A percentile compares a stretch with the other conserved stretches of the same genome.
phyloP scores from a whole-genome alignment of 306 rosid species.

The Glycyrrhiza uralensis region DNA sequence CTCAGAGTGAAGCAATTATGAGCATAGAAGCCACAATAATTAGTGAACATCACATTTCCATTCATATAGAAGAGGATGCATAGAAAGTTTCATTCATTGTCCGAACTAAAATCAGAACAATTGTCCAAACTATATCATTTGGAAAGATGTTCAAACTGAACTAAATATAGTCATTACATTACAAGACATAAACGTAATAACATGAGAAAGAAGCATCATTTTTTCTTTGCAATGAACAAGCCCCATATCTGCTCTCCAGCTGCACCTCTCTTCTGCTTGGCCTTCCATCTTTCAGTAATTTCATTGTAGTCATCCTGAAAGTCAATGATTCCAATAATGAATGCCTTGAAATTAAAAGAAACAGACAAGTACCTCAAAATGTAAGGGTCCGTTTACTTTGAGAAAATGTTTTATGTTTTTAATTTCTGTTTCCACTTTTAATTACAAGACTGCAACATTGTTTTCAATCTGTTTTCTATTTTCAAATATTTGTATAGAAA shows the following conservation, averaged over 20 bases:
- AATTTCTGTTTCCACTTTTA: background rate
- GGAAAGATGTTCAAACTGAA: background rate
- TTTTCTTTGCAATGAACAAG: constrained; percentile 72
- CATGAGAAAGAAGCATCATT: constrained; percentile 29
- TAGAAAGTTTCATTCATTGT: background rate
- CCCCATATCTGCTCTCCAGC: constrained; percentile 70
- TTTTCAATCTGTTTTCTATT: background rate
- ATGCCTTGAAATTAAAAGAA: background rate
- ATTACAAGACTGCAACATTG: background rate
- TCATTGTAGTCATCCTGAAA: constrained; percentile 57
- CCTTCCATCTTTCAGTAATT: constrained; percentile 58
- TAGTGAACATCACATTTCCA: background rate
- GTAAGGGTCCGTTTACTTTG: background rate
- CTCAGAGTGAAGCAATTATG: too few relatives aligned
- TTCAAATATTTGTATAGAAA: background rate
- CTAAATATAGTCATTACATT: background rate
- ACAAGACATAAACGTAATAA: background rate
- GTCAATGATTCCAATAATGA: background rate
- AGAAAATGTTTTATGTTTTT: too few relatives aligned
- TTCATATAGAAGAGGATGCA: background rate
- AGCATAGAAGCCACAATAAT: background rate
- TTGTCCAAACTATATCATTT: constrained; percentile 3
- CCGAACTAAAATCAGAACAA: background rate
- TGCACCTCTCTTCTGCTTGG: constrained; percentile 51
- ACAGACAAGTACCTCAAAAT: background rate